Percentiles rank a stretch among this genome's conserved stretches.
Evolutionary conservation across 202 grass and related monocot genomes (phyloP).

Genomic region (Elaeis oleifera): DNA sequence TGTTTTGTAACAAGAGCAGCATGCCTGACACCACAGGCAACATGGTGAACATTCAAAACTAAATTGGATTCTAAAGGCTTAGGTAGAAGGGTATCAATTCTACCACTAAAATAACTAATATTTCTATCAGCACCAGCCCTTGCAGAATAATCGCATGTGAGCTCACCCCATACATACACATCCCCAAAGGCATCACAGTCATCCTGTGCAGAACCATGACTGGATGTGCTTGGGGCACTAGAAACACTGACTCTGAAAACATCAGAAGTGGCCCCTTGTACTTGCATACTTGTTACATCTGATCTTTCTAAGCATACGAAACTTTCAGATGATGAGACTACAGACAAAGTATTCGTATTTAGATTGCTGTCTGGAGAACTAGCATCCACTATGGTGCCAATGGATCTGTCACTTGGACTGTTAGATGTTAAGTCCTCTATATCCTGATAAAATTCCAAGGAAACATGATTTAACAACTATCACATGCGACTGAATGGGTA

Average conservation of each 20-base stretch:
- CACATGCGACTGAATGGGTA: too few species aligned
- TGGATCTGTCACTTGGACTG: conserved; percentile 13
- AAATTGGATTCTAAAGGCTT: conserved; percentile 72
- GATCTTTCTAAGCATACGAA: conserved; percentile 10
- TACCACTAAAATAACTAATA: conserved; percentile 28
- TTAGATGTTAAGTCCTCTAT: conserved; percentile 7
- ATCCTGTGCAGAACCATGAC: conserved; percentile 70
- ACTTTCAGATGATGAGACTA: conserved; percentile 10
- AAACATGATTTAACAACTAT: not conserved
- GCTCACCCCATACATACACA: conserved; percentile 80
- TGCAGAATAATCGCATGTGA: conserved; percentile 45
- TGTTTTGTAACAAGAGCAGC: conserved; percentile 69
- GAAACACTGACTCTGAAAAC: conserved; percentile 70
- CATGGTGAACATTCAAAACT: conserved; percentile 53
- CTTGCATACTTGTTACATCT: conserved; percentile 42
- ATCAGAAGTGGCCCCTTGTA: conserved; percentile 51
- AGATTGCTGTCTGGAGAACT: conserved; percentile 13
- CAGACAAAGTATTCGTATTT: not conserved
- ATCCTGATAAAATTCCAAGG: conserved; percentile 11
- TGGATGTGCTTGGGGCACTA: conserved; percentile 71
- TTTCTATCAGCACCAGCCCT: conserved; percentile 31
- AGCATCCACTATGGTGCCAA: not conserved
- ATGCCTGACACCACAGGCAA: conserved; percentile 63
- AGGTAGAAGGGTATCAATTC: conserved; percentile 53
- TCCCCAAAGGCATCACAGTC: conserved; percentile 62